A percentile compares a stretch with the other conserved stretches of the same genome.
phyloP scores from a whole-genome alignment of 1,284 basidiomycete genomes.

The Laetiporus sulphureus region DNA sequence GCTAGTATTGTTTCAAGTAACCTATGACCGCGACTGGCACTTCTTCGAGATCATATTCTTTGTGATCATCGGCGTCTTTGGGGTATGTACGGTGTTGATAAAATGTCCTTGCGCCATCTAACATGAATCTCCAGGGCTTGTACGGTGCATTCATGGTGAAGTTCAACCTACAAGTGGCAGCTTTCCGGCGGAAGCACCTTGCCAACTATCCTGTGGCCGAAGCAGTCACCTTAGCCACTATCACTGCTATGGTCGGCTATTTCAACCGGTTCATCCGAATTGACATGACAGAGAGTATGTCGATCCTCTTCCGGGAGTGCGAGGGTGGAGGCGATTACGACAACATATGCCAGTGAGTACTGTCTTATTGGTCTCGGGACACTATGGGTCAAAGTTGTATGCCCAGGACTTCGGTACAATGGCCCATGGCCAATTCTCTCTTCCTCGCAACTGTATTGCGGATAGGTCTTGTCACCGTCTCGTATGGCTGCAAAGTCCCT shows the following conservation, averaged over 20 bases:
- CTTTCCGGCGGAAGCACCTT: slow-evolving; percentile 89
- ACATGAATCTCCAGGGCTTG: slow-evolving; percentile 57
- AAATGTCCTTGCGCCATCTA: background rate
- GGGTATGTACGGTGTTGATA: slow-evolving; percentile 44
- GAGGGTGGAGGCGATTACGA: slow-evolving; percentile 91
- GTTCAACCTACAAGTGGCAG: slow-evolving; percentile 92
- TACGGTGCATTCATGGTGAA: slow-evolving; percentile 98
- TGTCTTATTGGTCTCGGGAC: slow-evolving; percentile 1
- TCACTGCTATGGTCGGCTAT: slow-evolving; percentile 92
- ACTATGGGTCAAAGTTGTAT: background rate
- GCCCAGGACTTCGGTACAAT: slow-evolving; percentile 79
- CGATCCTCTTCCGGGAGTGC: slow-evolving; percentile 95
- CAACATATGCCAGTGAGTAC: slow-evolving; percentile 87
- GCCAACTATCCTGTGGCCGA: slow-evolving; percentile 83
- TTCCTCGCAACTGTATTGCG: slow-evolving; percentile 89
- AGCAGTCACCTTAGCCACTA: slow-evolving; percentile 78
- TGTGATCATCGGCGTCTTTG: slow-evolving; percentile 92
- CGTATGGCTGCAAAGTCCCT: slow-evolving; percentile 95
- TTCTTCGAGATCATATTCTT: slow-evolving; percentile 99
- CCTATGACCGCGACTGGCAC: slow-evolving; percentile 97
- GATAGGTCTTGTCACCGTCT: slow-evolving; percentile 82
- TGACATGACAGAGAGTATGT: slow-evolving; percentile 98
- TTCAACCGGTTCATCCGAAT: slow-evolving; percentile 93
- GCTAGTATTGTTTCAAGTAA: slow-evolving; percentile 89
- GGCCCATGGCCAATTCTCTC: slow-evolving; percentile 92